Base-by-base conservation (phyloP, 331 rosid genomes). In the Malus hybrid region DNA sequence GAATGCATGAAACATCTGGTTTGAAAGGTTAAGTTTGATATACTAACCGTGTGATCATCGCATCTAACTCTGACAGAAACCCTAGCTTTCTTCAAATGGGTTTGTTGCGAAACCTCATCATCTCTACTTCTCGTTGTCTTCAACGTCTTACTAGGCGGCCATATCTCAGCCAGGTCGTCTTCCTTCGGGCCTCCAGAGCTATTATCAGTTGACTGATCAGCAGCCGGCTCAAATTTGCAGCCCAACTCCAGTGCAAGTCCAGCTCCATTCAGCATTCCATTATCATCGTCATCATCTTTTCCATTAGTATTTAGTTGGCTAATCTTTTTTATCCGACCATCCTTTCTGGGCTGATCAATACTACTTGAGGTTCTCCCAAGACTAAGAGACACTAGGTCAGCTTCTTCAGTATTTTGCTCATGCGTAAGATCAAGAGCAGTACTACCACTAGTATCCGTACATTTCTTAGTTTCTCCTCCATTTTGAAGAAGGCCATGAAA, bases 11-110 rank as follows among this genome's bases (percentile, higher is more conserved):
- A 60, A 60, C 28, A 20, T 2, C 1, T 28, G 67, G 10, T 65
- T 65, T 65, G 2, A 65, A 32, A 65, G 69, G 32, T 52, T 8
- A 36, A 28, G 29, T 31, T 52, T 52, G 36, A 36, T 22, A 33
- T 50, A 84, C 91, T 78, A 39, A 91, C 93, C 67, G 88, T 88
- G 67, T 79, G 89, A 5, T 84, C 54, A 24, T 91, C 87, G 28
- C 96, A 88, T 78, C 89, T 86, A 6, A 86, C 90, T 86, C 93
- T 79, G 27, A 91, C 82, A 18, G 89, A 87, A 84, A 91, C 93
- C 83, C 93, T 91, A 73, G 89, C 32, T 74, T 88, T 87, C 90
- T 91, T 91, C 70, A 74, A 71, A 3, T 44, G 82, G 56, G 79
- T 27, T 19, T 70, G 84, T 16, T 70, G 84, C 46, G 84, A 69